phyloP scores from a whole-genome alignment of 768 basidiomycete species.

The Multifurca ochricompacta region DNA sequence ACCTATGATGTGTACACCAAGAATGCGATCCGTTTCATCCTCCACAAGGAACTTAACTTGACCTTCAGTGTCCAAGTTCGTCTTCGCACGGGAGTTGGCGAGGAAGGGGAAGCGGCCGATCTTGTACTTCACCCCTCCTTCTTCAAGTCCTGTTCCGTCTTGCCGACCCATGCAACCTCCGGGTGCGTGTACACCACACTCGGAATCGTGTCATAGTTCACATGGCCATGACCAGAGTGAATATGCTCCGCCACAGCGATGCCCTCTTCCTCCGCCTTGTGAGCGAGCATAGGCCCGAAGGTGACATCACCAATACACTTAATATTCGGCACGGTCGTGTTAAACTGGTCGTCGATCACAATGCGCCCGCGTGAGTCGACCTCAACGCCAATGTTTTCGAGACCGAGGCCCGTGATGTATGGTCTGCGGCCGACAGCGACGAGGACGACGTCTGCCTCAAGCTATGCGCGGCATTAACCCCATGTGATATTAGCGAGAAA shows the following conservation, averaged over 20 bases:
- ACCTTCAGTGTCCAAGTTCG: slow-evolving; percentile 87
- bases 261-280: slow-evolving; percentile 97
- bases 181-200: slow-evolving; percentile 96
- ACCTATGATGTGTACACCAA: slow-evolving; percentile 93
- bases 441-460: slow-evolving; percentile 93
- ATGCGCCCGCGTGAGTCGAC: slow-evolving; percentile 86
- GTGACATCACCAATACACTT: slow-evolving; percentile 98
- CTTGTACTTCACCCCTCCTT: slow-evolving; percentile 84
- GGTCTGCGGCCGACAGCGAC: slow-evolving; percentile 95
- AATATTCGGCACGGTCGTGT: slow-evolving; percentile 80
- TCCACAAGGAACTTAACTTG: slow-evolving; percentile 93
- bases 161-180: slow-evolving; percentile 92
- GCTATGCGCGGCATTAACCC: slow-evolving; percentile 28
- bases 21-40: slow-evolving; percentile 89
- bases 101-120: slow-evolving; percentile 91
- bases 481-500: neutral
- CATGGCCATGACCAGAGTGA: slow-evolving; percentile 89
- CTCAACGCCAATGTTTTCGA: slow-evolving; percentile 88
- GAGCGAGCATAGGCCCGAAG: slow-evolving; percentile 97
- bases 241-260: slow-evolving; percentile 96
- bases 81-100: slow-evolving; percentile 97
- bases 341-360: slow-evolving; percentile 92
- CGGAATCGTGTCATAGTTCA: slow-evolving; percentile 93
- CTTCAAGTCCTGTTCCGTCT: slow-evolving; percentile 95
- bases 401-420: slow-evolving; percentile 77